These are phyloP conservation scores for Eustoma russellianum DNA, from an alignment of 257 asterid genomes.

Conservation along the genomic window DNA sequence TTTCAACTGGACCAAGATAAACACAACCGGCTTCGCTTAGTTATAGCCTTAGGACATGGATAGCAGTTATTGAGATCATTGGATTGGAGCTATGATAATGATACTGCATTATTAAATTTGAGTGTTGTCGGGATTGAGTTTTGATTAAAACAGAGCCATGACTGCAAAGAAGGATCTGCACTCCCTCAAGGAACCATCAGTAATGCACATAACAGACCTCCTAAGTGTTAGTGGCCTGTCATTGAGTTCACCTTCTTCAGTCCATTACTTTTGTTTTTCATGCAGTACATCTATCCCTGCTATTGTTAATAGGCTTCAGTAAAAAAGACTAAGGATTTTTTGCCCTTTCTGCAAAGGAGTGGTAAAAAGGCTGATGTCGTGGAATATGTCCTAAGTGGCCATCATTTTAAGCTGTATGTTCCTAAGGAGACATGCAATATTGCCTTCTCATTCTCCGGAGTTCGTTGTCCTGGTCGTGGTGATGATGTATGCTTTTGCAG, in stretches of 20 bases:
- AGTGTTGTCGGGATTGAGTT: too few species aligned
- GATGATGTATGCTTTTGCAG: too few species aligned
- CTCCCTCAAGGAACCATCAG: slow-evolving; percentile 84
- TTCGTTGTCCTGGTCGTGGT: slow-evolving; percentile 93
- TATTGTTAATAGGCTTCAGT: slow-evolving; percentile 43
- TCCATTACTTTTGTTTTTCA: neutral
- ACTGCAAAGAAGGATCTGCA: slow-evolving; percentile 85
- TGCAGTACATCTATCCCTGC: neutral
- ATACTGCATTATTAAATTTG: too few species aligned
- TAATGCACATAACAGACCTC: slow-evolving; percentile 74
- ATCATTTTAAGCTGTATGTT: slow-evolving; percentile 67
- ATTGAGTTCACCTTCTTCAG: neutral
- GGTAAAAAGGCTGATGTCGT: slow-evolving; percentile 91
- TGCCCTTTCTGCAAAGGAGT: slow-evolving; percentile 83
- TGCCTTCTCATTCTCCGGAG: slow-evolving; percentile 92
- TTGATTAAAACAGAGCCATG: slow-evolving; percentile 48
- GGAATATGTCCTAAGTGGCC: slow-evolving; percentile 96
- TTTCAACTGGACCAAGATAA: too few species aligned
- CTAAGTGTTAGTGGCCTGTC: slow-evolving; percentile 49
- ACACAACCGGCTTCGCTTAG: too few species aligned
- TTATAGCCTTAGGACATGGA: too few species aligned
- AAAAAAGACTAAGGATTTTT: slow-evolving; percentile 80
- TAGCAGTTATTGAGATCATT: too few species aligned
- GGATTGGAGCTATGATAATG: too few species aligned
- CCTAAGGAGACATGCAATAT: slow-evolving; percentile 94